These are phyloP conservation scores for Clavispora santaluciae DNA, from an alignment of 805 yeast genomes.

Conservation along the genomic window DNA sequence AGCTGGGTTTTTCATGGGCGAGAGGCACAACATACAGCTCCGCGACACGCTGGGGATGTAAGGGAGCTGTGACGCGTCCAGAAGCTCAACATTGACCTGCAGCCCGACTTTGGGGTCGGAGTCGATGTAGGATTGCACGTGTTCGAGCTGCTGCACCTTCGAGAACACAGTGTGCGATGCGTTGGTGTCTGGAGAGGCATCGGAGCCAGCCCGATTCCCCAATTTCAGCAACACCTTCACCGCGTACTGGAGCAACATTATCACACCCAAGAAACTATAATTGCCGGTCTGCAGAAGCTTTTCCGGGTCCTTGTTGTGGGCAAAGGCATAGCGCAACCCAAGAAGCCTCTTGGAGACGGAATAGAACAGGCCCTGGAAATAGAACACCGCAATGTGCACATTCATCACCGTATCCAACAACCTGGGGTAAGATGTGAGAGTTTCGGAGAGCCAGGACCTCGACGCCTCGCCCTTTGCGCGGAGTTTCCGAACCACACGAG, in stretches of 20 bases:
- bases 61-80: constrained; percentile 53
- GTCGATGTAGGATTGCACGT: constrained; percentile 4
- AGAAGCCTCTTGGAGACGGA: constrained; percentile 69
- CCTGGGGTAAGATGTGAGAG: constrained; percentile 39
- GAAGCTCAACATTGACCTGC: constrained; percentile 41
- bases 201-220: background rate
- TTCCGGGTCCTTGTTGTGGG: constrained; percentile 49
- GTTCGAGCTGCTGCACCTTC: constrained; percentile 11
- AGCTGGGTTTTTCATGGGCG: constrained; percentile 75
- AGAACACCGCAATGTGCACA: constrained; percentile 75
- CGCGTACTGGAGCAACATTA: constrained; percentile 50
- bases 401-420: constrained; percentile 53
- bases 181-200: background rate
- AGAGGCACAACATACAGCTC: constrained; percentile 79
- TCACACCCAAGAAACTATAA: constrained; percentile 70
- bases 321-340: constrained; percentile 76
- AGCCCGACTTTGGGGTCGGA: constrained; percentile 2
- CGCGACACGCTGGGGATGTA: constrained; percentile 70
- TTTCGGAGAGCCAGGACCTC: constrained; percentile 14
- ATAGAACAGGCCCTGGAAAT: constrained; percentile 78
- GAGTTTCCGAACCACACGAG: constrained; percentile 23
- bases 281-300: constrained; percentile 46
- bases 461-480: constrained; percentile 17
- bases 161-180: constrained; percentile 1
- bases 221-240: constrained; percentile 37